Percentiles rank a stretch among this genome's conserved stretches.
These are phyloP conservation scores for Didymella pomorum DNA, from an alignment of 2,329 filamentous ascomycete genomes.

Conservation along the genomic window DNA sequence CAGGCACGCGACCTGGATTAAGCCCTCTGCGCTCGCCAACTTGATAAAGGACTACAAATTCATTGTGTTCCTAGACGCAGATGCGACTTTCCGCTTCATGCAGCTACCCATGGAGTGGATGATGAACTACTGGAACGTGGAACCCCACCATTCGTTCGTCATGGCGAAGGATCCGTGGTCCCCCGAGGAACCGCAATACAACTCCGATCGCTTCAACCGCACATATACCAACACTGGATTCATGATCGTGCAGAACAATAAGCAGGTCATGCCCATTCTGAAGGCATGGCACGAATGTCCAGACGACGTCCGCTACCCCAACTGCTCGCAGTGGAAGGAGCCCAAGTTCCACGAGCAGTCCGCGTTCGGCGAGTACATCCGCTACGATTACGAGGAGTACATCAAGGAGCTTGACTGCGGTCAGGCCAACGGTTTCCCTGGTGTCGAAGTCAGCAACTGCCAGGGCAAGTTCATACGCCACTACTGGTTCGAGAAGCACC, in stretches of 20 bases:
- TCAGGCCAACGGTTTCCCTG: constrained; percentile 51
- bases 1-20: constrained; percentile 59
- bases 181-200: constrained; percentile 43
- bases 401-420: constrained; percentile 51
- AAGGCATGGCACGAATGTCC: constrained; percentile 58
- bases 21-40: constrained; percentile 51
- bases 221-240: constrained; percentile 62
- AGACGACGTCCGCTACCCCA: constrained; percentile 45
- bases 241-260: constrained; percentile 62
- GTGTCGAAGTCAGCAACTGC: constrained; percentile 46
- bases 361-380: constrained; percentile 52
- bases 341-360: constrained; percentile 51
- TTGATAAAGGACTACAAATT: constrained; percentile 53
- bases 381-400: constrained; percentile 51
- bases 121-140: constrained; percentile 59
- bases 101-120: constrained; percentile 61
- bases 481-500: constrained; percentile 50
- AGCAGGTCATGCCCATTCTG: constrained; percentile 58
- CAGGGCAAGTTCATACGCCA: constrained; percentile 49
- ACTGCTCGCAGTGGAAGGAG: constrained; percentile 51
- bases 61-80: constrained; percentile 60
- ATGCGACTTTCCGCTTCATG: constrained; percentile 57
- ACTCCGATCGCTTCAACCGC: constrained; percentile 54
- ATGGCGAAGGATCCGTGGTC: constrained; percentile 57
- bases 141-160: constrained; percentile 53